These are phyloP conservation scores for Epichloe typhina DNA, from an alignment of 2,329 filamentous ascomycete genomes.

Conservation along the genomic window DNA sequence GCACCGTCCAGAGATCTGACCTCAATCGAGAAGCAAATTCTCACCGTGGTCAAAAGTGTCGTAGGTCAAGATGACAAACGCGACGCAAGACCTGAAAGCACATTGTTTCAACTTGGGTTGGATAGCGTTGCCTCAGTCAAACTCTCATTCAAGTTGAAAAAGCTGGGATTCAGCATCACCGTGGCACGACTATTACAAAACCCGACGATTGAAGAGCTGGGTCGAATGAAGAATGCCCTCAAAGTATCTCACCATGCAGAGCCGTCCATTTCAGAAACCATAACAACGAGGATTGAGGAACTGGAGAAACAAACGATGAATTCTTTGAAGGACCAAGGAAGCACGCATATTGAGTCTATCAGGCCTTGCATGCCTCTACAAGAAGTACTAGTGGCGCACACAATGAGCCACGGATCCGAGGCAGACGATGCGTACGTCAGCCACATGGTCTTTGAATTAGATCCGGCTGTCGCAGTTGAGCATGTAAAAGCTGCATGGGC, in stretches of 20 bases:
- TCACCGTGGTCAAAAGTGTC: background rate
- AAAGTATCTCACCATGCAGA: background rate
- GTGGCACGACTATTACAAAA: constrained; percentile 22
- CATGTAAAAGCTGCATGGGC: constrained; percentile 15
- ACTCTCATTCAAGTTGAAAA: constrained; percentile 20
- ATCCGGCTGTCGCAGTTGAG: constrained; percentile 7
- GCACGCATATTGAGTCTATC: constrained; percentile 1
- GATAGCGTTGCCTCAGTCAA: constrained; percentile 24
- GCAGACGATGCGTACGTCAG: constrained; percentile 19
- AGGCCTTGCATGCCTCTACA: constrained; percentile 10
- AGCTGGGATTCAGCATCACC: constrained; percentile 18
- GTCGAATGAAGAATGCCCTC: constrained; percentile 3
- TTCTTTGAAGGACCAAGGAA: background rate
- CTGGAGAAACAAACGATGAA: background rate
- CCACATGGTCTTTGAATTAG: constrained; percentile 18
- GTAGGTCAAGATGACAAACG: background rate
- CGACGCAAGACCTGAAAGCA: background rate
- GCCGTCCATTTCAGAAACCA: background rate
- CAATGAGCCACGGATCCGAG: constrained; percentile 14
- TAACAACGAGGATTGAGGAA: background rate
- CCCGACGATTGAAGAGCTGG: constrained; percentile 20
- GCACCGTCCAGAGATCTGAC: background rate
- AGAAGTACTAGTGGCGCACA: constrained; percentile 18
- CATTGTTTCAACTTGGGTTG: constrained; percentile 22
- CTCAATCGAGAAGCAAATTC: background rate